These are phyloP conservation scores for Didymella pinodella DNA, from an alignment of 2,329 filamentous ascomycete species.

Conservation along the genomic window DNA sequence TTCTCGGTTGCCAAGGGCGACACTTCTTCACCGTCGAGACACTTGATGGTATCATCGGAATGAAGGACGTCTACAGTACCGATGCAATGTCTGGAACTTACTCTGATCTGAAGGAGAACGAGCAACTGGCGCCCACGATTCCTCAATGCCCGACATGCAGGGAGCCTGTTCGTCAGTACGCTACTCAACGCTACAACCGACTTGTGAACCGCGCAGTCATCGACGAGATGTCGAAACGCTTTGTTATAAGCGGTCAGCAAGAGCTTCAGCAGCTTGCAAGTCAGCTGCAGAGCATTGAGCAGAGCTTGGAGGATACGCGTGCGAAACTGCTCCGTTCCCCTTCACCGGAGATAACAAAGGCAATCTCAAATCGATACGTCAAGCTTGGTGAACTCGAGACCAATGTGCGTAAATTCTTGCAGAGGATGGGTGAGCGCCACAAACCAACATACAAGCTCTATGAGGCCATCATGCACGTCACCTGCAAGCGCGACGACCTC, in stretches of 20 bases:
- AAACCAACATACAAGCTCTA: conserved; percentile 53
- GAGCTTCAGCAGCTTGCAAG: conserved; percentile 38
- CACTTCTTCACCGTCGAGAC: conserved; percentile 46
- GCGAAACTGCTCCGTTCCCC: not conserved
- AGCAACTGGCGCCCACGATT: conserved; percentile 31
- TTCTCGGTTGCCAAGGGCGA: conserved; percentile 34
- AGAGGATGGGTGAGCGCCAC: conserved; percentile 37
- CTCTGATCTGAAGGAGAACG: conserved; percentile 36
- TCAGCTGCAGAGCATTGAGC: conserved; percentile 26
- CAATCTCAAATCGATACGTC: conserved; percentile 21
- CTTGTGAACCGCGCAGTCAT: conserved; percentile 50
- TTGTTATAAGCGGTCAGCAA: conserved; percentile 43
- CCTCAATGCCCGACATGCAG: conserved; percentile 48
- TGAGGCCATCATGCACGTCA: conserved; percentile 45
- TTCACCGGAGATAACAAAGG: not conserved
- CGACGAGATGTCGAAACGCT: conserved; percentile 50
- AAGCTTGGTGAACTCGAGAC: conserved; percentile 26
- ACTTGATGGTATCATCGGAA: conserved; percentile 39
- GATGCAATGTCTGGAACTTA: conserved; percentile 28
- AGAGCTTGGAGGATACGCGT: conserved; percentile 28
- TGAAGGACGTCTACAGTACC: conserved; percentile 37
- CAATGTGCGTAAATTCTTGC: conserved; percentile 30
- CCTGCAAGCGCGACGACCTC: conserved; percentile 21
- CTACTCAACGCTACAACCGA: conserved; percentile 50
- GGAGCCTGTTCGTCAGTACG: conserved; percentile 43